These are phyloP conservation scores for Irpex sp. DNA, from an alignment of 1,284 basidiomycete species.

Conservation along the genomic window DNA sequence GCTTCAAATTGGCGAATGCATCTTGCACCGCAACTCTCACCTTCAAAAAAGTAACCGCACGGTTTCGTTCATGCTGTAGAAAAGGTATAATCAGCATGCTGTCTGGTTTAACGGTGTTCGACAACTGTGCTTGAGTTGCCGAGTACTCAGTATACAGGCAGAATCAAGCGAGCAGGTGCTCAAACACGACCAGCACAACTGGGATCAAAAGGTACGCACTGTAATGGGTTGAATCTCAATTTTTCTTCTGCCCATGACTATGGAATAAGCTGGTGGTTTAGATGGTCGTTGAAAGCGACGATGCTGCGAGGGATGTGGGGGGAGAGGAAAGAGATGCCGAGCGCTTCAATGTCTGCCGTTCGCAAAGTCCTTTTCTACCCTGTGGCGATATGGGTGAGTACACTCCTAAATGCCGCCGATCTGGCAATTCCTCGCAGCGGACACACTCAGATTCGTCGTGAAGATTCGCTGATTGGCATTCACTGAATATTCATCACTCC, in stretches of 20 bases:
- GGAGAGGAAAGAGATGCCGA: slow-evolving; percentile 1
- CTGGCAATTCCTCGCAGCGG: too few relatives aligned
- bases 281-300: not conserved
- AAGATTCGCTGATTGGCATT: not conserved
- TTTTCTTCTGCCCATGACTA: slow-evolving; percentile 81
- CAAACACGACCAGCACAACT: not conserved
- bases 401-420: too few relatives aligned
- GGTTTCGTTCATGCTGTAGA: slow-evolving; percentile 83
- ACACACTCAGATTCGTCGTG: not conserved
- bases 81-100: slow-evolving; percentile 11
- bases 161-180: not conserved
- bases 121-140: not conserved
- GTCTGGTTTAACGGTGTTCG: not conserved
- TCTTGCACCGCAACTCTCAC: slow-evolving; percentile 28
- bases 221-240: slow-evolving; percentile 88
- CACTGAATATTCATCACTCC: too few relatives aligned
- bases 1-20: not conserved
- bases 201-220: slow-evolving; percentile 37
- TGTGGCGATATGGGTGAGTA: not conserved
- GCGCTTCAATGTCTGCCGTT: not conserved
- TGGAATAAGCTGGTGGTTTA: slow-evolving; percentile 5
- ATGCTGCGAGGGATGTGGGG: not conserved
- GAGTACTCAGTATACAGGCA: not conserved
- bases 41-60: slow-evolving; percentile 90
- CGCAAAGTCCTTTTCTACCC: slow-evolving; percentile 3